Conservation (phyloP, 495 filamentous ascomycete species). For the Aspergillus ostianus region DNA sequence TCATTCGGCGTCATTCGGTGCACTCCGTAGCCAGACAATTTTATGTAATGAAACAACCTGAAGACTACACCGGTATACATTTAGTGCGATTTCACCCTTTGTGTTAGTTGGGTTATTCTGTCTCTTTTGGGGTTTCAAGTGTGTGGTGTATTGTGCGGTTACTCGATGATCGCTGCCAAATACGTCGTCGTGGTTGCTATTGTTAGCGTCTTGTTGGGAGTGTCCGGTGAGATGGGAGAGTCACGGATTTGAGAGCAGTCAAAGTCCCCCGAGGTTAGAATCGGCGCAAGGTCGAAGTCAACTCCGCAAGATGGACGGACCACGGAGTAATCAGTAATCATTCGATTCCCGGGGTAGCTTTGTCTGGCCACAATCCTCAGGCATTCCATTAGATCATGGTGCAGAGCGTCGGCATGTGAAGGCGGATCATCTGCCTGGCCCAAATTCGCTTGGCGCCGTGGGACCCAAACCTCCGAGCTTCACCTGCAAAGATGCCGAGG, state of each 20-base stretch:
- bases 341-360: not conserved
- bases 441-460: conserved; percentile 13
- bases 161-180: not conserved
- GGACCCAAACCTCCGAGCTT: conserved; percentile 28
- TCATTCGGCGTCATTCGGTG: too few relatives aligned
- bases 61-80: too few relatives aligned
- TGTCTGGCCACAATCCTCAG: not conserved
- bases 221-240: not conserved
- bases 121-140: not conserved
- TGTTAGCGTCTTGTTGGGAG: not conserved
- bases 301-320: not conserved
- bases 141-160: not conserved
- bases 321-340: conserved; percentile 1
- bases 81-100: too few relatives aligned
- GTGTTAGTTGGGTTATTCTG: not conserved
- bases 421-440: conserved; percentile 26
- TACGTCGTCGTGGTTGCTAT: not conserved
- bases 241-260: not conserved
- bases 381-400: not conserved
- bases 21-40: too few relatives aligned
- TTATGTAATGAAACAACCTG: too few relatives aligned
- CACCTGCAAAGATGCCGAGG: conserved; percentile 45
- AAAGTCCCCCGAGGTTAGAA: not conserved
- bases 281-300: not conserved
- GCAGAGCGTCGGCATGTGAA: conserved; percentile 40